Evolutionary conservation across 2,329 filamentous ascomycete species (phyloP).

Genomic region (Cladosporium cucumerinum): DNA sequence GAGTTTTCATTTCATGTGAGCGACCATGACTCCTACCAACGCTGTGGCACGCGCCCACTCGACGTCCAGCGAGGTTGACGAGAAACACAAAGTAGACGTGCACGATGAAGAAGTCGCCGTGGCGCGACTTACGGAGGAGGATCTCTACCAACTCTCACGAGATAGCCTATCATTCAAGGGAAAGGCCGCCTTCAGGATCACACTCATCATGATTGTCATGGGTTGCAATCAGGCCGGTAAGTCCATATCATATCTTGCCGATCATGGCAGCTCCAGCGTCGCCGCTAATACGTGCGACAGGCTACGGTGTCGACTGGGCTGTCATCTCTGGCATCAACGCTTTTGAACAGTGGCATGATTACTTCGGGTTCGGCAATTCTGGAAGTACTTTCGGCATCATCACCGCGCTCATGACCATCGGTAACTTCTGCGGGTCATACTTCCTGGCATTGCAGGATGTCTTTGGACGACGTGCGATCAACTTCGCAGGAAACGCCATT

Average conservation of each 20-base stretch:
- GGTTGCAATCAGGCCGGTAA: neutral
- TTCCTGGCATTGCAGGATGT: constrained; percentile 51
- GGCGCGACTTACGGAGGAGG: neutral
- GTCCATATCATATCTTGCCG: neutral
- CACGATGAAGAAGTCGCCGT: neutral
- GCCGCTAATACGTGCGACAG: neutral
- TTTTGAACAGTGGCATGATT: constrained; percentile 42
- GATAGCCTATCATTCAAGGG: neutral
- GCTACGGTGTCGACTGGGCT: constrained; percentile 49
- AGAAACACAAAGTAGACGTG: neutral
- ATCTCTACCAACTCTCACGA: neutral
- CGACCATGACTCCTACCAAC: neutral
- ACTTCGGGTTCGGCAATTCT: constrained; percentile 42
- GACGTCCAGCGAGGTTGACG: neutral
- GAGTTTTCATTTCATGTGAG: neutral
- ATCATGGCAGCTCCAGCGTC: too few relatives aligned
- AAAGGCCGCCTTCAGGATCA: neutral
- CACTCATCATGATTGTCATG: neutral
- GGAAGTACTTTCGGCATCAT: constrained; percentile 44
- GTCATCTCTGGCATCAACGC: constrained; percentile 49
- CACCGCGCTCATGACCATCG: constrained; percentile 49
- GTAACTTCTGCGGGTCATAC: constrained; percentile 47
- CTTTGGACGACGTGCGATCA: constrained; percentile 51
- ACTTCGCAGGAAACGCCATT: constrained; percentile 46
- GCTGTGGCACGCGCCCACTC: neutral